Evolutionary conservation across 768 basidiomycete genomes (phyloP).

Genomic region (Solioccasus polychromus): DNA sequence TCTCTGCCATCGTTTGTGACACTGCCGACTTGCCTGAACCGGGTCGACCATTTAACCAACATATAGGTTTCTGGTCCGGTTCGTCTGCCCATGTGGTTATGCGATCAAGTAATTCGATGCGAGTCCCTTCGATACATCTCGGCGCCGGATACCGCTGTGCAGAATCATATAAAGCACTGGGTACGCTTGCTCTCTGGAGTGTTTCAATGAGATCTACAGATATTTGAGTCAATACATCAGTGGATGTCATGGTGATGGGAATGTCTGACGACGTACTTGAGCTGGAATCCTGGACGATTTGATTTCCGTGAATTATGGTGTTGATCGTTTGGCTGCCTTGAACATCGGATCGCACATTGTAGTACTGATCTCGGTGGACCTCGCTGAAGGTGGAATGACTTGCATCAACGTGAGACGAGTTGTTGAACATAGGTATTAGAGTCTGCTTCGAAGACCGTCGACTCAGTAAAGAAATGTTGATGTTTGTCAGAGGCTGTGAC

Average conservation of each 20-base stretch:
- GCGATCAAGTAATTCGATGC: conserved; percentile 16
- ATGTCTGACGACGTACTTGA: no score
- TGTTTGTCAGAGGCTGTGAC: no score
- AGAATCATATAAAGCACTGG: conserved; percentile 20
- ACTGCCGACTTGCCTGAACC: conserved; percentile 27
- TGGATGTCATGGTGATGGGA: no score
- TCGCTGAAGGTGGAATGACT: conserved; percentile 18
- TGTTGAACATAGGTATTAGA: conserved; percentile 10
- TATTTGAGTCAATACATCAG: no score
- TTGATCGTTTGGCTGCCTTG: conserved; percentile 18
- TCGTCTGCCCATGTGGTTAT: conserved; percentile 15
- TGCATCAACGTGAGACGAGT: no score
- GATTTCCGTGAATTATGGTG: conserved; percentile 19
- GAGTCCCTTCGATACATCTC: conserved; percentile 24
- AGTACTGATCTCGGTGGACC: conserved; percentile 15
- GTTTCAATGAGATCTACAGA: conserved; percentile 13
- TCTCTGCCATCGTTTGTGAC: conserved; percentile 31
- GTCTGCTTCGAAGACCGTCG: no score
- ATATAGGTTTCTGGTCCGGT: conserved; percentile 8
- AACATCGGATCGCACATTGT: conserved; percentile 6
- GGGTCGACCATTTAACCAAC: conserved; percentile 27
- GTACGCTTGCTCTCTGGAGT: conserved; percentile 15
- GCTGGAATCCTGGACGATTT: conserved; percentile 13
- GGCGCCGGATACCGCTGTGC: conserved; percentile 18
- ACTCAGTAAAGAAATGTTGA: no score